Percentiles rank a stretch among this genome's conserved stretches.
phyloP scores from a whole-genome alignment of 2,329 filamentous ascomycete genomes.

The Aspergillus tanneri region DNA sequence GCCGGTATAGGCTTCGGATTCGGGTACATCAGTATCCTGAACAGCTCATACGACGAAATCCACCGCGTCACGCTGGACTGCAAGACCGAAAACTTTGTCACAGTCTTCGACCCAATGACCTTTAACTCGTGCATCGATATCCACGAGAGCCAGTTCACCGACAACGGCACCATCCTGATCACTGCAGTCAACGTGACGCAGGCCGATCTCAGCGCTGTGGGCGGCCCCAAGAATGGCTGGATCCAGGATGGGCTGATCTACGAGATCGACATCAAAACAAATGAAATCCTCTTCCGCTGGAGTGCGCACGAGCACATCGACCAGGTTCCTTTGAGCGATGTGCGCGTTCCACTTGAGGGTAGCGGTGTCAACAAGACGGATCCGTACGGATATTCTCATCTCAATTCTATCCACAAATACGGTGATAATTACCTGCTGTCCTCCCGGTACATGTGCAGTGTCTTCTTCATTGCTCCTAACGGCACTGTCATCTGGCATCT shows the following conservation, averaged over 20 bases:
- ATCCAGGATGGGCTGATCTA: constrained; percentile 28
- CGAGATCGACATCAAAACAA: constrained; percentile 29
- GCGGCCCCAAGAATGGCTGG: constrained; percentile 25
- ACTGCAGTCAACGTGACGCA: constrained; percentile 25
- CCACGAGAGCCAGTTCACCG: constrained; percentile 25
- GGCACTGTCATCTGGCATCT: constrained; percentile 30
- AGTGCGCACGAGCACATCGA: constrained; percentile 24
- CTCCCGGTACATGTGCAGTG: constrained; percentile 23
- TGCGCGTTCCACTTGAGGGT: constrained; percentile 11
- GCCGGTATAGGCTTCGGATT: constrained; percentile 19
- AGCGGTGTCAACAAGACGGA: constrained; percentile 16
- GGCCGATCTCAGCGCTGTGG: constrained; percentile 21
- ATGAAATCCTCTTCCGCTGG: constrained; percentile 26
- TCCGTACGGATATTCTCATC: constrained; percentile 25
- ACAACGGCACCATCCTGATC: constrained; percentile 23
- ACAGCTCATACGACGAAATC: constrained; percentile 26
- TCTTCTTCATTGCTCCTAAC: constrained; percentile 24
- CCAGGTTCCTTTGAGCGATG: constrained; percentile 20
- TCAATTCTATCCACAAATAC: constrained; percentile 26
- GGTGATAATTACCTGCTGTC: constrained; percentile 24
- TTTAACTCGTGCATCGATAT: constrained; percentile 25
- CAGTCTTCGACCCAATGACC: constrained; percentile 8
- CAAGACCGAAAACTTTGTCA: constrained; percentile 14
- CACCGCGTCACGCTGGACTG: constrained; percentile 19
- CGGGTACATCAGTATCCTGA: constrained; percentile 21